Base-by-base conservation (phyloP, 495 filamentous ascomycete species). In the Schizothecium vesticola region DNA sequence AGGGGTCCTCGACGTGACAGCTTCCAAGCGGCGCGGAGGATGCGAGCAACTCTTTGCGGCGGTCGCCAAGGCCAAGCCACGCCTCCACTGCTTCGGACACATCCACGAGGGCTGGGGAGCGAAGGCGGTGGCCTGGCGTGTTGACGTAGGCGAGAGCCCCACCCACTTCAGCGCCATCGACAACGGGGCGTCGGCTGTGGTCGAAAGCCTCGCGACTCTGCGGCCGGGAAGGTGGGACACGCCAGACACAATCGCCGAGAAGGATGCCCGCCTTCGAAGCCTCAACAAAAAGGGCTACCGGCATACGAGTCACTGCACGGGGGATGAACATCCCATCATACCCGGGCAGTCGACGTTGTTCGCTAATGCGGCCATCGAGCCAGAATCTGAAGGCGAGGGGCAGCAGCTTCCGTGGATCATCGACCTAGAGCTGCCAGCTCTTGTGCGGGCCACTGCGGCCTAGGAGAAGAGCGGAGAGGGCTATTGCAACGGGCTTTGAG, bases 101-200 rank as follows among this genome's bases (percentile, higher is more conserved):
- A 90, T 92, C 29, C 90, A 91, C 70, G 90, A 93, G 73, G 88
- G 81, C 0, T 91, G 88, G 84, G 91, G 91, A n/a, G 89, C 85
- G 4, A 81, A 83, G 65, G 71, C 87, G 29, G 81, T 89, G 0
- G 74, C 75, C 3, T 93, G 90, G 88, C 73, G 78, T n/a, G 64
- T 25, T 4, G n/a, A 64, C 21, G 43, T 55, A 16, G 59, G 59
- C 19, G 70, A 76, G 73, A 26, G 56, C 36, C 74, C 72, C 22
- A 62, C 72, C 61, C 63, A 55, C 78, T 86, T 77, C 60, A 69
- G 68, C 73, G 81, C 74, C 76, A 75, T 60, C 73, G 81, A 71
- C 60, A 70, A 67, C 29, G 59, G 64, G 11, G 60, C 55, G 58
- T 86, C 72, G 67, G 78, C 59, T 67, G 83, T 59, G 69, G 79